These are phyloP conservation scores for Annulohypoxylon bovei DNA, from an alignment of 495 filamentous ascomycete species.

Conservation along the genomic window DNA sequence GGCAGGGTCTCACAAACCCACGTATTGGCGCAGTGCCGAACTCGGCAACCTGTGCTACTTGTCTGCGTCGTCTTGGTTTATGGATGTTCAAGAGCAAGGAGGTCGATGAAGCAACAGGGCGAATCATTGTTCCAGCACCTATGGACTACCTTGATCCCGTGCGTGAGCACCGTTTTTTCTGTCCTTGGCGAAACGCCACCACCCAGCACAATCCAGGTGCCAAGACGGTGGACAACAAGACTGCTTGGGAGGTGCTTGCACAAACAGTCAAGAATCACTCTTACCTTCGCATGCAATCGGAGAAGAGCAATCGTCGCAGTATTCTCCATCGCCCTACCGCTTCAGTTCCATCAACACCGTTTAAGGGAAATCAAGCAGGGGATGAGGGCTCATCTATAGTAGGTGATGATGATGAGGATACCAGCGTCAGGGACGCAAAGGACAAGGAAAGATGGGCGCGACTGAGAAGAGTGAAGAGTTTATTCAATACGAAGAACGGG, in stretches of 20 bases:
- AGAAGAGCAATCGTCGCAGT: conserved; percentile 31
- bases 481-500: conserved; percentile 64
- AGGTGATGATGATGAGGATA: conserved; percentile 53
- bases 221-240: conserved; percentile 43
- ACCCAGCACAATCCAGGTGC: conserved; percentile 64
- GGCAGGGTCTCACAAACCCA: conserved; percentile 75
- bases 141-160: conserved; percentile 74
- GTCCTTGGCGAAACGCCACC: conserved; percentile 75
- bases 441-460: conserved; percentile 65
- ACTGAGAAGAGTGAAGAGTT: conserved; percentile 64
- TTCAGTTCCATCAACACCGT: conserved; percentile 41
- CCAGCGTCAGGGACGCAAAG: conserved; percentile 58
- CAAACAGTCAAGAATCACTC: conserved; percentile 56
- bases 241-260: conserved; percentile 59
- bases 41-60: conserved; percentile 80
- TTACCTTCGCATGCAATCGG: conserved; percentile 49
- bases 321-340: conserved; percentile 41
- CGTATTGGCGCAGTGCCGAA: conserved; percentile 66
- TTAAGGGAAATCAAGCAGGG: conserved; percentile 21
- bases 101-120: conserved; percentile 55
- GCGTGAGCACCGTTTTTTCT: conserved; percentile 80
- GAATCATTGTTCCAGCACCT: conserved; percentile 63
- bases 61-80: conserved; percentile 87
- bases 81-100: conserved; percentile 87
- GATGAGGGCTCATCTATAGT: conserved; percentile 21